These are phyloP conservation scores for Decorospora gaudefroyi DNA, from an alignment of 2,329 filamentous ascomycete genomes.

Conservation along the genomic window DNA sequence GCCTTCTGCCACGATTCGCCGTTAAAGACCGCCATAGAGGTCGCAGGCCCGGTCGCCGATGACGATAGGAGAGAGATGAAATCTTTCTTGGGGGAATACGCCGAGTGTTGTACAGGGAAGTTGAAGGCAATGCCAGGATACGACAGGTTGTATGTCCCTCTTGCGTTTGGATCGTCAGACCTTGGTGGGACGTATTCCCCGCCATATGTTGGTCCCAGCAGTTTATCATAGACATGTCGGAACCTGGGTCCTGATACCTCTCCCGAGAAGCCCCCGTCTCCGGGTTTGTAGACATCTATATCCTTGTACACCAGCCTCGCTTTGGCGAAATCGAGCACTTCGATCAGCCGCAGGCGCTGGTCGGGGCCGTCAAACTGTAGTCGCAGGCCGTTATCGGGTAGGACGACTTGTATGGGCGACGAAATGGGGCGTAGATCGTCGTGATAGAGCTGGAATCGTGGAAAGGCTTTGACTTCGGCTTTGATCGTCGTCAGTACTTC, in stretches of 20 bases:
- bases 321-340: conserved; percentile 87
- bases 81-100: conserved; percentile 76
- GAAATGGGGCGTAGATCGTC: conserved; percentile 74
- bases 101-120: conserved; percentile 74
- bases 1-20: conserved; percentile 90
- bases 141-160: conserved; percentile 84
- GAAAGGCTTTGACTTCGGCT: conserved; percentile 80
- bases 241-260: conserved; percentile 71
- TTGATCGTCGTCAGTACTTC: conserved; percentile 87
- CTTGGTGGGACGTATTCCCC: conserved; percentile 82
- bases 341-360: conserved; percentile 86
- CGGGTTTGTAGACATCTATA: conserved; percentile 74
- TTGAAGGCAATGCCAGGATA: conserved; percentile 95
- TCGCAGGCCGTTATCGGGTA: conserved; percentile 85
- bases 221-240: conserved; percentile 84
- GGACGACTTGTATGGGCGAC: conserved; percentile 72
- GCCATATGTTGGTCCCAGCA: conserved; percentile 92
- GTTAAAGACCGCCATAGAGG: conserved; percentile 86
- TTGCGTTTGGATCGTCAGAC: conserved; percentile 55
- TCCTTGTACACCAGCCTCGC: conserved; percentile 81
- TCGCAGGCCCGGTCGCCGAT: conserved; percentile 73
- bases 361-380: conserved; percentile 93
- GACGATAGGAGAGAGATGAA: conserved; percentile 86
- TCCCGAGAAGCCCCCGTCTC: conserved; percentile 36
- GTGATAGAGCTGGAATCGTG: conserved; percentile 80